These are phyloP conservation scores for Brassica napus DNA, from an alignment of 345 rosid genomes.

Conservation along the genomic window DNA sequence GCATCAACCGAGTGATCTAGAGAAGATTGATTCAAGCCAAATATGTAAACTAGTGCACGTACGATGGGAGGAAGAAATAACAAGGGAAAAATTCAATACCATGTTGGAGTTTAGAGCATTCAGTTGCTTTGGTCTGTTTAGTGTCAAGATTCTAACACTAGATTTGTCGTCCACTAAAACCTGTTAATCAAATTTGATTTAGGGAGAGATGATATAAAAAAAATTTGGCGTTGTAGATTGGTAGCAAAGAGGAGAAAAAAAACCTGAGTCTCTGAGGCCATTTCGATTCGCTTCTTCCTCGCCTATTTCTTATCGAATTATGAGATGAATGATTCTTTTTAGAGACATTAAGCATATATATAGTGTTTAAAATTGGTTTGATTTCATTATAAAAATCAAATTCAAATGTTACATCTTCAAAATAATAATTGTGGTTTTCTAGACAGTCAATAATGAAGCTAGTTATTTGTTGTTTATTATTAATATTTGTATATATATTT, in stretches of 20 bases:
- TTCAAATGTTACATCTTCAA: not conserved
- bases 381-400: not conserved
- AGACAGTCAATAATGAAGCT: not conserved
- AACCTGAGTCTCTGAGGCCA: conserved; percentile 25
- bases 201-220: conserved; percentile 1
- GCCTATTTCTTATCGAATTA: not conserved
- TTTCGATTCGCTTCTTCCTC: not conserved
- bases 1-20: conserved; percentile 57
- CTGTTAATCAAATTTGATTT: conserved; percentile 38
- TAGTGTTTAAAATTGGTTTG: not conserved
- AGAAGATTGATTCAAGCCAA: conserved; percentile 12
- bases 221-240: not conserved
- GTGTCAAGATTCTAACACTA: conserved; percentile 51
- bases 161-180: conserved; percentile 61
- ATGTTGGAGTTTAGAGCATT: conserved; percentile 64
- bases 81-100: conserved; percentile 42
- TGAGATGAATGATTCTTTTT: not conserved
- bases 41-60: not conserved
- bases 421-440: not conserved
- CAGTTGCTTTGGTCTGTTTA: conserved; percentile 73
- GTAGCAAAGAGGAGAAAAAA: not conserved
- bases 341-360: not conserved
- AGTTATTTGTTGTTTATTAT: not conserved
- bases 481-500: not conserved
- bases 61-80: not conserved